A percentile compares a stretch with the other conserved stretches of the same genome.
phyloP scores from a whole-genome alignment of 208 protist genomes.

The Trypanosoma avium region DNA sequence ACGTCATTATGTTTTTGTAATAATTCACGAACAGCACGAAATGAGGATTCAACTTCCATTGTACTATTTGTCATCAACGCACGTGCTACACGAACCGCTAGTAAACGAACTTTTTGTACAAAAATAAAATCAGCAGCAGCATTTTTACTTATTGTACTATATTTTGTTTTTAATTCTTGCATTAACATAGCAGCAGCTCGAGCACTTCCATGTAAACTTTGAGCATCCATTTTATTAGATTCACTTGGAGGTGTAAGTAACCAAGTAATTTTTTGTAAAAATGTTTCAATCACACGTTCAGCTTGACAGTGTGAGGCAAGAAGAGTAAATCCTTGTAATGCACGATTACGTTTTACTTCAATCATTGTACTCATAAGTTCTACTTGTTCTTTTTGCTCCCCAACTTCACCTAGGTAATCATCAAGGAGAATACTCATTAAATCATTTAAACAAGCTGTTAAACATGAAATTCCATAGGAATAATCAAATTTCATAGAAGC shows the following conservation, averaged over 20 bases:
- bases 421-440: constrained; percentile 86
- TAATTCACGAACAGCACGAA: constrained; percentile 56
- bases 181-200: constrained; percentile 58
- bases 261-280: constrained; percentile 83
- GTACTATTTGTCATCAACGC: constrained; percentile 82
- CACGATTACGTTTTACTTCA: constrained; percentile 85
- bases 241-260: constrained; percentile 77
- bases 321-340: constrained; percentile 85
- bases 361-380: constrained; percentile 92
- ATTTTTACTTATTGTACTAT: constrained; percentile 64
- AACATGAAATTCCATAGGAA: constrained; percentile 62
- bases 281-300: constrained; percentile 62
- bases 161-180: constrained; percentile 80
- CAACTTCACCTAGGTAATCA: constrained; percentile 90
- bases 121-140: constrained; percentile 76
- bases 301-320: constrained; percentile 76
- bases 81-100: constrained; percentile 81
- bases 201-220: constrained; percentile 59
- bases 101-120: constrained; percentile 83
- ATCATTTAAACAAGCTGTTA: constrained; percentile 69
- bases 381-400: constrained; percentile 87
- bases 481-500: constrained; percentile 48
- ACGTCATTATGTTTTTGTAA: constrained; percentile 74
- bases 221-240: constrained; percentile 26
- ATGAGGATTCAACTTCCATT: constrained; percentile 71